These are phyloP conservation scores for Neoscytalidium dimidiatum DNA, from an alignment of 2,329 filamentous ascomycete genomes.

Conservation along the genomic window DNA sequence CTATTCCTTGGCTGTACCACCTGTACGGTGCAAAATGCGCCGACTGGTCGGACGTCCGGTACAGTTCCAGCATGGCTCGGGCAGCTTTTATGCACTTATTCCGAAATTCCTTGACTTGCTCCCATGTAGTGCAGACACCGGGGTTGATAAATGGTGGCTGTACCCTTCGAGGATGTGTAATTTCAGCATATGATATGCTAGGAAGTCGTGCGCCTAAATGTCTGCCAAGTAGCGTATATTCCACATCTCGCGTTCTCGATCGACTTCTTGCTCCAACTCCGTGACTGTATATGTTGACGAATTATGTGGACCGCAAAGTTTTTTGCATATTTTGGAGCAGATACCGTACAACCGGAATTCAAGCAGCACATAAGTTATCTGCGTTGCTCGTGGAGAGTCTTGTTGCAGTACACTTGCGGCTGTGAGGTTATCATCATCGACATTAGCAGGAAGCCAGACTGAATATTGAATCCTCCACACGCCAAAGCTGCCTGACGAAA, in stretches of 20 bases:
- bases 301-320: neutral
- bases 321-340: constrained; percentile 2
- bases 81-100: constrained; percentile 4
- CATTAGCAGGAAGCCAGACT: constrained; percentile 22
- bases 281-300: neutral
- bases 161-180: constrained; percentile 15
- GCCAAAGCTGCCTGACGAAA: constrained; percentile 38
- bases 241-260: neutral
- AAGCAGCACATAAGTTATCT: constrained; percentile 17
- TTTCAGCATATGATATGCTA: neutral
- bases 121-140: neutral
- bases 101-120: neutral
- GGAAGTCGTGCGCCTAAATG: neutral
- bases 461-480: constrained; percentile 30
- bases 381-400: neutral
- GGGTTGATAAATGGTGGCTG: neutral
- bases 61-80: neutral
- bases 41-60: neutral
- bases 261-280: neutral
- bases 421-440: neutral
- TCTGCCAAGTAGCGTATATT: neutral
- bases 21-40: neutral
- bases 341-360: neutral
- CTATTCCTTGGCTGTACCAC: neutral
- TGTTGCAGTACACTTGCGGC: neutral